phyloP scores from a whole-genome alignment of 371 early-diverging fungal species.

The Mortierella sp. region DNA sequence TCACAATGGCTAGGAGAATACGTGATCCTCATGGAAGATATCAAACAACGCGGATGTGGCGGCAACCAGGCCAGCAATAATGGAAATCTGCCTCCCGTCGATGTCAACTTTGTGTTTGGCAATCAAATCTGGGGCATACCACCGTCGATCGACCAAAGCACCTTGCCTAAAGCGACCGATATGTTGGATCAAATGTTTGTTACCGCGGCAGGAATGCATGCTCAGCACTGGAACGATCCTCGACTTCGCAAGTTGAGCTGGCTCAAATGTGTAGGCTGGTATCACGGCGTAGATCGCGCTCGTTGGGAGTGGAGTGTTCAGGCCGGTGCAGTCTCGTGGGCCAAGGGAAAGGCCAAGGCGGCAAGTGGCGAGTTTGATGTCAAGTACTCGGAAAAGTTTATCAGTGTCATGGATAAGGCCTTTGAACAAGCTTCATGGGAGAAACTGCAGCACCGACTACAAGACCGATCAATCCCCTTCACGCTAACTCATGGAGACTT shows the following conservation, averaged over 20 bases:
- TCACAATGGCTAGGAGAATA: slow-evolving; percentile 29
- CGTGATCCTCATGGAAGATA: slow-evolving; percentile 39
- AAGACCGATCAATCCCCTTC: slow-evolving; percentile 26
- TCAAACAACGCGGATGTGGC: slow-evolving; percentile 22
- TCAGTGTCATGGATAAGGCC: slow-evolving; percentile 29
- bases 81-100: slow-evolving; percentile 9
- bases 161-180: slow-evolving; percentile 6
- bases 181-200: slow-evolving; percentile 37
- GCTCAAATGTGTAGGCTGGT: slow-evolving; percentile 34
- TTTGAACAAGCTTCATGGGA: slow-evolving; percentile 36
- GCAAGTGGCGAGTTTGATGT: slow-evolving; percentile 20
- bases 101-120: slow-evolving; percentile 43
- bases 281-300: slow-evolving; percentile 11
- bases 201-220: slow-evolving; percentile 31
- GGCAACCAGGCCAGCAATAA: neutral
- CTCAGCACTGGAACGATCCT: slow-evolving; percentile 41
- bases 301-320: slow-evolving; percentile 35
- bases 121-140: slow-evolving; percentile 43
- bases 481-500: slow-evolving; percentile 34
- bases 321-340: slow-evolving; percentile 15
- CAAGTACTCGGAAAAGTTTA: slow-evolving; percentile 35
- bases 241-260: slow-evolving; percentile 13
- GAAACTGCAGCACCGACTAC: slow-evolving; percentile 22
- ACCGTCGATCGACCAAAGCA: slow-evolving; percentile 7
- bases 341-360: slow-evolving; percentile 14